These are phyloP conservation scores for Ophiostoma tasmaniense DNA, from an alignment of 2,329 filamentous ascomycete genomes.

Conservation along the genomic window DNA sequence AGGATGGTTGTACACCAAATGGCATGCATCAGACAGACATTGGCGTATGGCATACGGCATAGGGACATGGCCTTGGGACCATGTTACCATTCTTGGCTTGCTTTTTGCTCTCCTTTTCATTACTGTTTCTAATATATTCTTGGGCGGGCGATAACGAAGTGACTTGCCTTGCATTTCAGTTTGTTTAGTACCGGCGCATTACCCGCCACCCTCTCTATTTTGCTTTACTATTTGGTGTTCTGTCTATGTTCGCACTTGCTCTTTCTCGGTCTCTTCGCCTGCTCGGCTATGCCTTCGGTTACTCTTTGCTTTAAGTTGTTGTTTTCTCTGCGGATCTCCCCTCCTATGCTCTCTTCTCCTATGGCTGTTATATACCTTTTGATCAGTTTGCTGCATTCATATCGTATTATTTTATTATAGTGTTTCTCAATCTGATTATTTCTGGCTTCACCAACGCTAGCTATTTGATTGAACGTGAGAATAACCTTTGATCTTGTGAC, in stretches of 20 bases:
- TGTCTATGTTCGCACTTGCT: neutral
- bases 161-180: neutral
- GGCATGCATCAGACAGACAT: neutral
- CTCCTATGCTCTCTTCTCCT: neutral
- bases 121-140: neutral
- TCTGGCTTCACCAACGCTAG: neutral
- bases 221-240: neutral
- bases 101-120: neutral
- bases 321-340: neutral
- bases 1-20: neutral
- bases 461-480: neutral
- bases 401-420: neutral
- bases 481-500: neutral
- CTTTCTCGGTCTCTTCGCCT: neutral
- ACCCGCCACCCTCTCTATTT: neutral
- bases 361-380: slow-evolving; percentile 6
- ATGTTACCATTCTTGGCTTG: neutral
- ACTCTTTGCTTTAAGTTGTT: neutral
- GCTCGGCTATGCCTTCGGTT: neutral
- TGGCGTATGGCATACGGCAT: neutral
- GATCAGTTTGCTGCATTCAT: slow-evolving; percentile 1
- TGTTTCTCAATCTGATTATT: neutral
- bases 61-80: neutral
- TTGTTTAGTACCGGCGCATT: neutral
- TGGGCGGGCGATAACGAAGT: neutral